Evolutionary conservation across 306 rosid species (phyloP).

Genomic region (Quercus suber): DNA sequence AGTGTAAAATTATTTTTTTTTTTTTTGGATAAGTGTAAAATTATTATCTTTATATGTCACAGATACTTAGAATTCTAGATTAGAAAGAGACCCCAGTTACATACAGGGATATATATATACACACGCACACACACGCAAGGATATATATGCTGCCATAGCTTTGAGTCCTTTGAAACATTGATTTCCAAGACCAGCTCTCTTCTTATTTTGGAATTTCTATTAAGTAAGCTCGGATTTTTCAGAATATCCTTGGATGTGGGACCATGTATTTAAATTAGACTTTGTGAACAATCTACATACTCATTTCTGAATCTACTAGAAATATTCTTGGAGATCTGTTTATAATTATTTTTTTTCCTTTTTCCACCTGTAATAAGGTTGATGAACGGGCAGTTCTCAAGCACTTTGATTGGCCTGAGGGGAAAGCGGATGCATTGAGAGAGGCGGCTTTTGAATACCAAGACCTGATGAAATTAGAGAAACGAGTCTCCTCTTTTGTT

Average conservation of each 20-base stretch:
- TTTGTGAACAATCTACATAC: neutral
- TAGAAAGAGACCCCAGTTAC: neutral
- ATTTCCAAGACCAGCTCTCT: neutral
- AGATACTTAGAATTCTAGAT: neutral
- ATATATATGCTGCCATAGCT: neutral
- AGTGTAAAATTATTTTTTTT: neutral
- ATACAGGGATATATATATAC: neutral
- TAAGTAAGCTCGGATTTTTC: neutral
- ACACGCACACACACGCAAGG: too few relatives aligned
- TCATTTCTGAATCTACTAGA: neutral
- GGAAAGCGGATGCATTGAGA: slow-evolving; percentile 97
- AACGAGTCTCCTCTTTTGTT: slow-evolving; percentile 65
- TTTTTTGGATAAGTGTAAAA: neutral
- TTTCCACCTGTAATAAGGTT: slow-evolving; percentile 48
- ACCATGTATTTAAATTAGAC: neutral
- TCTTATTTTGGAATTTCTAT: neutral
- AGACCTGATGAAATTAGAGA: slow-evolving; percentile 88
- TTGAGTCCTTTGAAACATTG: slow-evolving; percentile 3
- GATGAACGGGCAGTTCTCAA: slow-evolving; percentile 98
- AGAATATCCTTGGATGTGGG: neutral
- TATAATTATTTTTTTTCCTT: slow-evolving; percentile 14
- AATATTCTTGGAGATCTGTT: neutral
- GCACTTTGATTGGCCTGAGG: slow-evolving; percentile 99
- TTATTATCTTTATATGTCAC: neutral
- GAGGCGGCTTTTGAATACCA: slow-evolving; percentile 98